Base-by-base conservation (phyloP, 257 asterid genomes). In the Echium plantagineum region DNA sequence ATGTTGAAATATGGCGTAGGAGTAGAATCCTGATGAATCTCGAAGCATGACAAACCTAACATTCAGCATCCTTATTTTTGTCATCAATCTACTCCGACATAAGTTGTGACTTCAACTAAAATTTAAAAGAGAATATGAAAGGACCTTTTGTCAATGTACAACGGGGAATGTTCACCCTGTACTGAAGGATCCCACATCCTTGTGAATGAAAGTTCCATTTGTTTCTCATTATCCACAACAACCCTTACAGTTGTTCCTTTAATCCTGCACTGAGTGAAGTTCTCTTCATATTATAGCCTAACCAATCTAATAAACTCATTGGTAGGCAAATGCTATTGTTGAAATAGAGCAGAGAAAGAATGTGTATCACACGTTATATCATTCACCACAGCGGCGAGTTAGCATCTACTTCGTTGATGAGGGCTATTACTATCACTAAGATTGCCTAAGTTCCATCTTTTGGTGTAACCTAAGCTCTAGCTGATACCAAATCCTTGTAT, bases 171-270 rank as follows among this genome's bases (percentile, higher is more conserved):
- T 53, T 73, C 20, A 58, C 85, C 87, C 71, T 80, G 66, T 6
- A 88, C 79, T 4, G 96, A 82, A 51, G 88, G 66, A 77, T 74
- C 76, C 97, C 97, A 89, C 42, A 73, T 64, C 79, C 97, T 89
- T 54, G 86, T 71, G 85, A 89, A 89, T 30, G 97, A 86, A 46
- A 89, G 69, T 74, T 86, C 97, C 30, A 86, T 74, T 60, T 74
- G 91, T 57, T 86, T 81, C 69, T 82, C 89, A 32, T 63, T 82
- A 74, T 89, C 82, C 59, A 82, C 73, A 1, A 89, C 69, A 66
- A 84, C 78, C 63, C 66, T 70, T 58, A 80, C 66, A 56, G 61
- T 75, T 57, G 94, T 89, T 60, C 91, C 85, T 80, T 81, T 73
- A 56, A 89, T 76, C 74, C 96, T 89, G 67, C 63, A 77, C 15